Evolutionary conservation across 2,329 filamentous ascomycete genomes (phyloP).

Genomic region (Monilinia polystroma): DNA sequence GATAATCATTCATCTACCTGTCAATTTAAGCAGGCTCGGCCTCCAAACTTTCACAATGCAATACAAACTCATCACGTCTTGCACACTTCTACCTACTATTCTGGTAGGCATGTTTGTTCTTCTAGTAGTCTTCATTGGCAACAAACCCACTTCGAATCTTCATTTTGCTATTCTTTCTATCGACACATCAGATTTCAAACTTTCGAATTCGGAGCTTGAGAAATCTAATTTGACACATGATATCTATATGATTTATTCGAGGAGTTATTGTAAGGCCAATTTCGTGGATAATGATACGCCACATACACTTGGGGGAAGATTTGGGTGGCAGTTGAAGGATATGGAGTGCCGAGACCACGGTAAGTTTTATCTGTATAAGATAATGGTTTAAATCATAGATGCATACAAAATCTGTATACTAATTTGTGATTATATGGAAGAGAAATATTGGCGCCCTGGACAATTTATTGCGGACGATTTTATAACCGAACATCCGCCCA

Average conservation of each 20-base stretch:
- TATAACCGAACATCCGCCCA: background rate
- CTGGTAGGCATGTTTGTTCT: background rate
- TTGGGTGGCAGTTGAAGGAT: background rate
- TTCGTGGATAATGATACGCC: background rate
- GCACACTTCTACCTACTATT: background rate
- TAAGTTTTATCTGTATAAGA: background rate
- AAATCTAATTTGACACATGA: background rate
- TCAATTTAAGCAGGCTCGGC: background rate
- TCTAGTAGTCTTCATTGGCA: background rate
- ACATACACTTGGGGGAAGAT: background rate
- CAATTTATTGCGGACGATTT: background rate
- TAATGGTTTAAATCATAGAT: background rate
- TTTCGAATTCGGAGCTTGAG: background rate
- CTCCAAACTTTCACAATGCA: background rate
- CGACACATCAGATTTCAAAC: background rate
- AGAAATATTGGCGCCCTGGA: background rate
- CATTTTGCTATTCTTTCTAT: background rate
- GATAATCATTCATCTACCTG: background rate
- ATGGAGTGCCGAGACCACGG: background rate
- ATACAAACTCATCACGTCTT: background rate
- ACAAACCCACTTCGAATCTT: background rate
- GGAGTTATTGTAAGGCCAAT: background rate
- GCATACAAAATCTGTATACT: background rate
- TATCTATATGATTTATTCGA: background rate
- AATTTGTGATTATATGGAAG: background rate